phyloP scores from a whole-genome alignment of 768 basidiomycete genomes.

The Termitomyces eurrhizus region DNA sequence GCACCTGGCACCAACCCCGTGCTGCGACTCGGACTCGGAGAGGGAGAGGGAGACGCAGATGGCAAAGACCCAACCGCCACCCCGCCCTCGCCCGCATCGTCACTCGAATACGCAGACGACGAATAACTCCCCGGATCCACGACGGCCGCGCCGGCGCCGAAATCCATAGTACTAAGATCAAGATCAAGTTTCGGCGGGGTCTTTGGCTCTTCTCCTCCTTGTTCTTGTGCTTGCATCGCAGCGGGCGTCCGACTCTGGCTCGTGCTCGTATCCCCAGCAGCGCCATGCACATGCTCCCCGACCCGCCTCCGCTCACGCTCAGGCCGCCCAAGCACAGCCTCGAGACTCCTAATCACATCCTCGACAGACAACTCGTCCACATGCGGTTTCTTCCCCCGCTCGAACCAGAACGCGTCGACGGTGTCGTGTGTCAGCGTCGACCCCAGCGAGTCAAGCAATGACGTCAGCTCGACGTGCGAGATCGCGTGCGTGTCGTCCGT shows the following conservation, averaged over 20 bases:
- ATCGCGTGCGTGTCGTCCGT: conserved; percentile 72
- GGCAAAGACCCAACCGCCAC: conserved; percentile 21
- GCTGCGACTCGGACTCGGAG: conserved; percentile 13
- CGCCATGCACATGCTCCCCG: conserved; percentile 23
- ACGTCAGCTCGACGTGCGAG: conserved; percentile 83
- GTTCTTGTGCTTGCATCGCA: conserved; percentile 21
- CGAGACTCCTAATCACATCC: conserved; percentile 81
- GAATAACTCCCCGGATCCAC: conserved; percentile 17
- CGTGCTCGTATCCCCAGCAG: conserved; percentile 23
- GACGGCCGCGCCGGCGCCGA: conserved; percentile 6
- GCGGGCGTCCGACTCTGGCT: conserved; percentile 35
- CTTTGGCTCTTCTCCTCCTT: conserved; percentile 16
- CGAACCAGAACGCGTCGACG: conserved; percentile 76
- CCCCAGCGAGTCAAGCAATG: conserved; percentile 95
- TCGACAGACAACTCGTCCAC: conserved; percentile 73
- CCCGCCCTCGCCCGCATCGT: conserved; percentile 39
- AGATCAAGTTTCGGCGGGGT: conserved; percentile 1
- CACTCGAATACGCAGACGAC: conserved; percentile 36
- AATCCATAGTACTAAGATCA: conserved; percentile 13
- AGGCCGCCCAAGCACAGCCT: conserved; percentile 76
- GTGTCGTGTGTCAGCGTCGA: conserved; percentile 84
- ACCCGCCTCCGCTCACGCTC: conserved; percentile 66
- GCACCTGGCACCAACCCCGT: conserved; percentile 11
- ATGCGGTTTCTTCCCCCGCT: conserved; percentile 57
- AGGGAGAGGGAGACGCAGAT: conserved; percentile 28